phyloP scores from a whole-genome alignment of 2,329 filamentous ascomycete species.

The Coniochaeta sp. region DNA sequence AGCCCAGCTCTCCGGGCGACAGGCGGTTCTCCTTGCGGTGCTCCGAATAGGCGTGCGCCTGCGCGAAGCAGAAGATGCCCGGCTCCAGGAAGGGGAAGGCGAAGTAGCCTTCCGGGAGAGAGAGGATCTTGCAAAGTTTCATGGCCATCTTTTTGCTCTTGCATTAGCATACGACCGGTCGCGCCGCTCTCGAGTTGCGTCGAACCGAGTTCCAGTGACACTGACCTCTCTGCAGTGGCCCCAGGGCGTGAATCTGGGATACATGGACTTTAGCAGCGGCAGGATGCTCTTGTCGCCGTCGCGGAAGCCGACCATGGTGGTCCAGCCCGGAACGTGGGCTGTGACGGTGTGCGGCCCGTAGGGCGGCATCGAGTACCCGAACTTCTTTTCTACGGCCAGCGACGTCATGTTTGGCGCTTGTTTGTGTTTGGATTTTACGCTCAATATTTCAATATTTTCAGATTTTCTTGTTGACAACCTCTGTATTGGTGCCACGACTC shows the following conservation, averaged over 20 bases:
- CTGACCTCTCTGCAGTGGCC: slow-evolving; percentile 22
- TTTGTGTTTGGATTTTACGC: too few species aligned
- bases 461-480: background rate
- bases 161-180: background rate
- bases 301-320: slow-evolving; percentile 31
- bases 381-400: slow-evolving; percentile 19
- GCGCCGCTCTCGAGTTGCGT: too few species aligned
- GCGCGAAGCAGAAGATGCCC: slow-evolving; percentile 15
- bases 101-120: slow-evolving; percentile 16
- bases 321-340: slow-evolving; percentile 35
- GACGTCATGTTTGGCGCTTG: slow-evolving; percentile 10
- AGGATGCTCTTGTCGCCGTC: slow-evolving; percentile 30
- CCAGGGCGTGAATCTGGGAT: slow-evolving; percentile 35
- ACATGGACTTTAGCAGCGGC: slow-evolving; percentile 30
- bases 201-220: background rate
- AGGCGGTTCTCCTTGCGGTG: slow-evolving; percentile 27
- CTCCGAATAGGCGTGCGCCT: slow-evolving; percentile 22
- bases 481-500: background rate
- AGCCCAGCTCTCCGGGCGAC: slow-evolving; percentile 22
- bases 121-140: slow-evolving; percentile 24
- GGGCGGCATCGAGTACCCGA: slow-evolving; percentile 38
- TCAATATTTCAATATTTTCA: background rate
- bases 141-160: slow-evolving; percentile 23
- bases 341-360: slow-evolving; percentile 39
- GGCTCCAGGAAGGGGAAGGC: slow-evolving; percentile 21